Conservation (phyloP, 768 basidiomycete species). For the Inosperma sp. region DNA sequence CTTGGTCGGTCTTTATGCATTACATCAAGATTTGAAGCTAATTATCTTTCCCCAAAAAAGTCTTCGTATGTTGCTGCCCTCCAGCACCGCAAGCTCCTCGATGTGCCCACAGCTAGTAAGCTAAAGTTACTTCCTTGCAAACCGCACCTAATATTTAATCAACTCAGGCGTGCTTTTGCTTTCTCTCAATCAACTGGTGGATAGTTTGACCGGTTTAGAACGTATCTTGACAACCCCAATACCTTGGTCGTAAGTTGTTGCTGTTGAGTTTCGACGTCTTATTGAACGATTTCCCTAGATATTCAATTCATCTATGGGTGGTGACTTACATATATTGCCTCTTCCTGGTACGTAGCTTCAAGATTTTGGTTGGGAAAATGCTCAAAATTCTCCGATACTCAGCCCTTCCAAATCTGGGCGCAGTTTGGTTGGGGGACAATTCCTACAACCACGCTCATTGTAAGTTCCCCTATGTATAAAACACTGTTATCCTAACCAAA, state of each 20-base stretch:
- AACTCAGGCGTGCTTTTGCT: conserved; percentile 42
- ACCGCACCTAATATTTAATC: too few relatives aligned
- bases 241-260: conserved; percentile 58
- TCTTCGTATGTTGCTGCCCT: conserved; percentile 63
- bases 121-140: conserved; percentile 14
- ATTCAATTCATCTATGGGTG: conserved; percentile 64
- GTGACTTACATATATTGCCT: conserved; percentile 60
- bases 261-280: background rate
- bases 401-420: conserved; percentile 64
- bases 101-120: conserved; percentile 60
- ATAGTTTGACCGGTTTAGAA: conserved; percentile 65
- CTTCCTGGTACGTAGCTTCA: conserved; percentile 42
- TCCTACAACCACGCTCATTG: conserved; percentile 51
- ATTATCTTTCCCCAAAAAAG: conserved; percentile 29
- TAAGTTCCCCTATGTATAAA: conserved; percentile 25
- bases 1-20: conserved; percentile 35
- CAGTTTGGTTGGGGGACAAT: conserved; percentile 59
- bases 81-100: conserved; percentile 50
- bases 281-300: conserved; percentile 32
- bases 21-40: background rate
- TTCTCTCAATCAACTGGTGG: conserved; percentile 53
- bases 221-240: conserved; percentile 73
- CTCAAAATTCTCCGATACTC: conserved; percentile 3
- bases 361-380: background rate
- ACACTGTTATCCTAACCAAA: background rate